Percentiles rank a stretch among this genome's conserved stretches.
Conservation (phyloP, 225 moss, liverwort and hornwort genomes). For the Straminergon stramineum region DNA sequence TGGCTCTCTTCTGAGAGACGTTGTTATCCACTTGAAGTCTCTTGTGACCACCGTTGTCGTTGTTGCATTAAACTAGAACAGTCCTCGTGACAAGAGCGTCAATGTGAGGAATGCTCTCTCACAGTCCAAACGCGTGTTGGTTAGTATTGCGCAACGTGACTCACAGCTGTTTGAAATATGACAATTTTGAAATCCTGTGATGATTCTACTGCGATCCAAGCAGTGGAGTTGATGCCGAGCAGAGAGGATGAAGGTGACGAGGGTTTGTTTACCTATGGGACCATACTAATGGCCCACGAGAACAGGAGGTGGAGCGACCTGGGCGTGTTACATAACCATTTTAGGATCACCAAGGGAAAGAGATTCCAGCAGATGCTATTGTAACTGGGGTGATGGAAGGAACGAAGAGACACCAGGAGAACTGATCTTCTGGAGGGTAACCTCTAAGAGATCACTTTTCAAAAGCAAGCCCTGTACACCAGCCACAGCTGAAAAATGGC, state of each 20-base stretch:
- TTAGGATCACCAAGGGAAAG: conserved; percentile 13
- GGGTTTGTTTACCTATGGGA: background rate
- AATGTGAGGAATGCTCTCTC: background rate
- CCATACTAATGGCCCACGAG: background rate
- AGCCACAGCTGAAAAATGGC: background rate
- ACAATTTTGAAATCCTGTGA: background rate
- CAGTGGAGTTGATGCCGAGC: background rate
- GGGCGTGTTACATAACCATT: background rate
- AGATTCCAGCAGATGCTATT: conserved; percentile 33
- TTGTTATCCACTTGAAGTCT: background rate
- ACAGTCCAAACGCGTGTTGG: background rate
- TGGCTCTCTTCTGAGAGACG: background rate
- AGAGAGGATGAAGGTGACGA: background rate
- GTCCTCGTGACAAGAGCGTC: background rate
- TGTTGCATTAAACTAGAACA: background rate
- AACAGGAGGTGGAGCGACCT: background rate
- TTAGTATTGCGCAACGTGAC: background rate
- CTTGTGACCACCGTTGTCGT: background rate
- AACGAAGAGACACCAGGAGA: conserved; percentile 15
- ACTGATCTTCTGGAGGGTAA: background rate
- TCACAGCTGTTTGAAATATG: background rate
- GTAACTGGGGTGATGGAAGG: background rate
- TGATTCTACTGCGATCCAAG: background rate
- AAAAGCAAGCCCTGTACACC: background rate
- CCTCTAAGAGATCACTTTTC: background rate